Conservation (phyloP, 2,329 filamentous ascomycete species). For the Colletotrichum falcatum region DNA sequence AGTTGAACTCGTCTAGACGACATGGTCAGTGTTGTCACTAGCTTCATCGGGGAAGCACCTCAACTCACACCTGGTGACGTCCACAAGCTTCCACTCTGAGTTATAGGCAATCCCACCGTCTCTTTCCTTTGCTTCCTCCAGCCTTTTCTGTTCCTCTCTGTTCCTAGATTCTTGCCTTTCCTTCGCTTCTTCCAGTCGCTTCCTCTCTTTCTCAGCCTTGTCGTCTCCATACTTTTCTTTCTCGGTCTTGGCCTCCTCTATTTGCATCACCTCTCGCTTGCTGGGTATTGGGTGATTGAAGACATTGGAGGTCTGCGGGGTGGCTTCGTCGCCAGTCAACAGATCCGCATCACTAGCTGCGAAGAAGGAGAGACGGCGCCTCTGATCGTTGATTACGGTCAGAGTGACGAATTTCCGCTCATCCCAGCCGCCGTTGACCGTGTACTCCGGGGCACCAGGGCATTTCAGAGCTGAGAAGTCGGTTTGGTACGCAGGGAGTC, state of each 20-base stretch:
- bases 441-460: neutral
- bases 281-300: conserved; percentile 4
- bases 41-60: neutral
- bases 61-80: conserved; percentile 37
- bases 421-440: conserved; percentile 34
- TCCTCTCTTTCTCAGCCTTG: neutral
- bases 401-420: neutral
- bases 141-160: neutral
- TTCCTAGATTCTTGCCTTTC: neutral
- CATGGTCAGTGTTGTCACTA: neutral
- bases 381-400: conserved; percentile 11
- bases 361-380: conserved; percentile 8
- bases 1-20: neutral
- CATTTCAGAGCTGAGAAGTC: conserved; percentile 12
- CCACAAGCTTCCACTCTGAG: conserved; percentile 31
- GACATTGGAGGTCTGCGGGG: neutral
- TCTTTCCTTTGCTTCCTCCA: neutral
- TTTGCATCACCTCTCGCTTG: neutral
- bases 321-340: neutral
- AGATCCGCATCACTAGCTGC: conserved; percentile 1
- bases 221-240: neutral
- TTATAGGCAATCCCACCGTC: conserved; percentile 21
- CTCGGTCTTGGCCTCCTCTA: no score
- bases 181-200: neutral
- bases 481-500: conserved; percentile 4